A percentile compares a stretch with the other conserved stretches of the same genome.
These are phyloP conservation scores for Diospyros lotus DNA, from an alignment of 148 eudicot genomes.

Conservation along the genomic window DNA sequence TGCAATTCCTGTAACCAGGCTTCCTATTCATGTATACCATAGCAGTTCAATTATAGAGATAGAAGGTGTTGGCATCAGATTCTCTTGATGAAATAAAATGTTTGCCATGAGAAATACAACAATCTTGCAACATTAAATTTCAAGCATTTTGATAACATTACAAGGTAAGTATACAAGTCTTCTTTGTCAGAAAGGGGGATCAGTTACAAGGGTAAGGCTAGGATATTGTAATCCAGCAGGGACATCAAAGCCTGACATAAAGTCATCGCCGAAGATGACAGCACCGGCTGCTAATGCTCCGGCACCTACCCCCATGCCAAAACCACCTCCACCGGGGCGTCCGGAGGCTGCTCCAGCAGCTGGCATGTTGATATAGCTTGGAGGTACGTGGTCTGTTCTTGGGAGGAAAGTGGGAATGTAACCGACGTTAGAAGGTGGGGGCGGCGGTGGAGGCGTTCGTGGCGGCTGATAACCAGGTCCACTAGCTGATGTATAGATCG, in stretches of 20 bases:
- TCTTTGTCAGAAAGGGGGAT: slow-evolving; percentile 51
- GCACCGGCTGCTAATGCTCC: slow-evolving; percentile 85
- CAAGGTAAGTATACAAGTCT: not conserved
- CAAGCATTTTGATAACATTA: not conserved
- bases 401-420: slow-evolving; percentile 46
- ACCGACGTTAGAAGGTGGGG: slow-evolving; percentile 46
- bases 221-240: slow-evolving; percentile 40
- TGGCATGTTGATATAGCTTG: slow-evolving; percentile 59
- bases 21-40: no score
- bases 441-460: slow-evolving; percentile 41
- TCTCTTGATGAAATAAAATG: not conserved
- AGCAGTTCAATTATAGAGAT: no score
- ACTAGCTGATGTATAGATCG: slow-evolving; percentile 25
- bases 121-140: not conserved
- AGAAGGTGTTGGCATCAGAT: no score
- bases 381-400: slow-evolving; percentile 20
- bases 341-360: slow-evolving; percentile 35
- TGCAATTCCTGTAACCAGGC: no score
- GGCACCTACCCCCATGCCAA: slow-evolving; percentile 70
- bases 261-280: slow-evolving; percentile 70
- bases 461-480: slow-evolving; percentile 36
- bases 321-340: slow-evolving; percentile 44
- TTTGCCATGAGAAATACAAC: not conserved
- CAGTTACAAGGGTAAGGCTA: slow-evolving; percentile 35
- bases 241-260: slow-evolving; percentile 55